Evolutionary conservation across 805 yeast species (phyloP), one percentile per base, ranked within the genome.

Genomic region (Novakomyces olei): DNA sequence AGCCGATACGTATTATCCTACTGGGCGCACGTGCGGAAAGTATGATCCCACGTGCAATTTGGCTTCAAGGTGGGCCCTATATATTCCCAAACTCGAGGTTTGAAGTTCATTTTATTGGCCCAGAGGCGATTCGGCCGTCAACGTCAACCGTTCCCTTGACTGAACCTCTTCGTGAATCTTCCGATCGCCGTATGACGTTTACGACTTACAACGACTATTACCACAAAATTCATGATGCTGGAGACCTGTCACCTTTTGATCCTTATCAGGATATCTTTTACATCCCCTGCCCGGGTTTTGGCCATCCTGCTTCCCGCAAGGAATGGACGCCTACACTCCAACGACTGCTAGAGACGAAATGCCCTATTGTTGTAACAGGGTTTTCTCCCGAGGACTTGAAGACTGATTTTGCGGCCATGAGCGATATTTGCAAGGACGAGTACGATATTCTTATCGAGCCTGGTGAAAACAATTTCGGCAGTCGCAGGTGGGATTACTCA

Each of bases 201-300:
- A 67, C 74, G 36, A 74, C 75, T 55, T 92, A 83, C 54, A 80
- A 96, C 1, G 76, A 78, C 45, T 83, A 74, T 53, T 88, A 88
- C 69, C 80, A 81, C 48, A 85, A 76, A 26, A 62, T 76, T 39
- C 92, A 88, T 54, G 81, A 81, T 45, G 72, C 79, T 31, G 88
- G 83, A 45, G 95, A 85, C 55, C 78, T 88, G 51, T 79, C 80
- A 71, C 98, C 98, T 4, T 88, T 83, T 52, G 98, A 88, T 52
- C 98, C 99, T 29, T 88, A 85, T 53, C 65, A 79, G 49, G 98
- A 88, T 50, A 69, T 70, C 18, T 88, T 88, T 55, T 81, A 80
- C 65, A 62, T 78, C 34, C 88, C 85, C 75, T 96, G 85, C 51
- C 96, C 98, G 3, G 94, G 94, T 26, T 67, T 81, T 47, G 72